These are phyloP conservation scores for Spergularia marina DNA, from an alignment of 148 eudicot species.

Conservation along the genomic window DNA sequence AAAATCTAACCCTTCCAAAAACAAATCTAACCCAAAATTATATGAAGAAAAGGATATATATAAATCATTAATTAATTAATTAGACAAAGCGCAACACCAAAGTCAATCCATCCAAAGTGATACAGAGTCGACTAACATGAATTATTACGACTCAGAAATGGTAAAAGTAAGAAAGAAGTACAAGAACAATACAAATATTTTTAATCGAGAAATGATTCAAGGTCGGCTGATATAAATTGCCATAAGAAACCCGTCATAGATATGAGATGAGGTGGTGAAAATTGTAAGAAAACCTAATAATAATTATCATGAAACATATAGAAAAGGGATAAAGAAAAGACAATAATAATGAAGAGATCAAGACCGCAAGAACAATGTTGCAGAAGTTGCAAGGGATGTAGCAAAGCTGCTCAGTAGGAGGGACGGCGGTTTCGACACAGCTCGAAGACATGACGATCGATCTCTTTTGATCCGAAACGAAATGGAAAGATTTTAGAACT, in stretches of 20 bases:
- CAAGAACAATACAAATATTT: no score
- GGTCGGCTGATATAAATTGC: no score
- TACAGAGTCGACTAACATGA: no score
- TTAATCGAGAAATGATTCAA: no score
- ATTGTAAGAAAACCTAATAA: background rate
- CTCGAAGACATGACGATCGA: constrained; percentile 33
- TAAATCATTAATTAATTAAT: background rate
- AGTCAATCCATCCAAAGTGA: background rate
- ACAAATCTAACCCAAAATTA: constrained; percentile 9
- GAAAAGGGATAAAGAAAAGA: background rate
- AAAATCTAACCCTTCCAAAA: background rate
- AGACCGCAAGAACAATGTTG: constrained; percentile 75
- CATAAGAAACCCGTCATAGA: no score
- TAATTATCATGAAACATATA: background rate
- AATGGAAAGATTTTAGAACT: background rate
- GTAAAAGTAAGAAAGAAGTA: background rate
- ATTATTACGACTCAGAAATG: background rate
- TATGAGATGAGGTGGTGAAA: background rate
- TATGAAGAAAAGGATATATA: background rate
- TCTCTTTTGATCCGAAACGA: constrained; percentile 10
- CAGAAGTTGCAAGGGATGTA: constrained; percentile 96
- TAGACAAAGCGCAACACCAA: no score
- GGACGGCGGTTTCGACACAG: constrained; percentile 37
- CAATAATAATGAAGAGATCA: constrained; percentile 4
- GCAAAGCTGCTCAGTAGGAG: constrained; percentile 68